These are phyloP conservation scores for Eucalyptus polyanthemos DNA, from an alignment of 345 rosid species.

Conservation along the genomic window DNA sequence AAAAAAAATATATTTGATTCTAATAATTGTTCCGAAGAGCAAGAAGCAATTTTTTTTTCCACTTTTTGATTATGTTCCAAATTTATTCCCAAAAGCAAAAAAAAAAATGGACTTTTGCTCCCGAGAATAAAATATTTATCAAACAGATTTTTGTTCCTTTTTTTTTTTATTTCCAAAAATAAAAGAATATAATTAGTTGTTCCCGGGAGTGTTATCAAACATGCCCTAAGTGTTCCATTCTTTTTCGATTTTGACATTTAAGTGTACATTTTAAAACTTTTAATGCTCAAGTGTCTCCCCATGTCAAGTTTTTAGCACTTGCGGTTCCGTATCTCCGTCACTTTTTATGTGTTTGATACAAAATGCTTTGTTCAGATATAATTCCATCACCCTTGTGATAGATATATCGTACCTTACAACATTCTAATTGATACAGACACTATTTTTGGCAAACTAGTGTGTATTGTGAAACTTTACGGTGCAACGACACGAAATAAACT, in stretches of 20 bases:
- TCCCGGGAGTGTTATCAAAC: rapidly evolving
- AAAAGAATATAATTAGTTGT: too few species aligned
- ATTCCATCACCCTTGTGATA: too few species aligned
- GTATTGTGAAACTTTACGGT: too few species aligned
- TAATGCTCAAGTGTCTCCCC: rapidly evolving
- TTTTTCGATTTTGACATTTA: rapidly evolving
- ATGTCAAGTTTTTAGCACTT: rapidly evolving
- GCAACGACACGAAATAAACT: background rate
- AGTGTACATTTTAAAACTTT: too few species aligned
- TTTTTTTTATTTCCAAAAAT: too few species aligned
- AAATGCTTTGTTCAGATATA: too few species aligned
- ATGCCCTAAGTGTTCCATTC: rapidly evolving
- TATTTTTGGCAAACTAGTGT: background rate
- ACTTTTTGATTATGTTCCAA: too few species aligned
- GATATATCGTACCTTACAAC: too few species aligned
- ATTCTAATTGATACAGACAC: background rate
- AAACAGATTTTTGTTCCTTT: rapidly evolving
- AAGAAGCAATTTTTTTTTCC: too few species aligned
- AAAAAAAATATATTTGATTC: rapidly evolving
- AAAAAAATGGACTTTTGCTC: rapidly evolving
- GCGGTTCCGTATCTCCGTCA: rapidly evolving
- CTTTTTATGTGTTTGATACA: too few species aligned
- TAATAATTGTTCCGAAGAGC: rapidly evolving
- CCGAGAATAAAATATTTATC: rapidly evolving
- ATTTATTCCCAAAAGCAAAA: too few species aligned